Evolutionary conservation across 2,329 filamentous ascomycete genomes (phyloP).

Genomic region (Coleophoma cylindrospora): DNA sequence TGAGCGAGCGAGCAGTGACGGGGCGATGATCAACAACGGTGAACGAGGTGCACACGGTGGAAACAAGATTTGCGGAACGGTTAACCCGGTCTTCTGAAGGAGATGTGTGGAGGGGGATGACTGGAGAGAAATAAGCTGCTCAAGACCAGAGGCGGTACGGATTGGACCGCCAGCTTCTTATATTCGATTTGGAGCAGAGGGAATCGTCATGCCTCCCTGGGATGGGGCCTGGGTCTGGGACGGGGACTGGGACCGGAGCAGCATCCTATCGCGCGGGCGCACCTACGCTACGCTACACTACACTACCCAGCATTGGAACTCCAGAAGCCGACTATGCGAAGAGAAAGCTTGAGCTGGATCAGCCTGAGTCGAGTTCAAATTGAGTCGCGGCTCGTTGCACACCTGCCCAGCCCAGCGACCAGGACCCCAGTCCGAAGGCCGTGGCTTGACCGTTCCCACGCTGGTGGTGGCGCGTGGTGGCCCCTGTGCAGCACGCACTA

Average conservation of each 20-base stretch:
- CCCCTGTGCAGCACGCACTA: neutral
- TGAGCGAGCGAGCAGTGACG: neutral
- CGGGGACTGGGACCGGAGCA: neutral
- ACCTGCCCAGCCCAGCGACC: neutral
- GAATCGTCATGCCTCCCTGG: neutral
- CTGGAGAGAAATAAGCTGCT: neutral
- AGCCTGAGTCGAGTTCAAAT: neutral
- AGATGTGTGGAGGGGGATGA: neutral
- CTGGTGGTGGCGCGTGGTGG: neutral
- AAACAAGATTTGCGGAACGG: neutral
- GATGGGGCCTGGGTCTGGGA: neutral
- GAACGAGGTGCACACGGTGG: neutral
- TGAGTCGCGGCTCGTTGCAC: neutral
- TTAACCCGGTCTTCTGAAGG: neutral
- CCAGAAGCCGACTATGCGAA: neutral
- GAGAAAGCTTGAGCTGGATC: too few relatives aligned
- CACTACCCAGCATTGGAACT: neutral
- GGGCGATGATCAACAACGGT: neutral
- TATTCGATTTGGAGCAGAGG: neutral
- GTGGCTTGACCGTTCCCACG: neutral
- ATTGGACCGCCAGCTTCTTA: slow-evolving; percentile 1
- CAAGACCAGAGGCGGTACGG: neutral
- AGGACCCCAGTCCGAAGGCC: neutral
- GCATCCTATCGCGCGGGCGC: neutral
- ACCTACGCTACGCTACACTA: neutral